phyloP scores from a whole-genome alignment of 1,284 basidiomycete genomes.

The Sparassis latifolia region DNA sequence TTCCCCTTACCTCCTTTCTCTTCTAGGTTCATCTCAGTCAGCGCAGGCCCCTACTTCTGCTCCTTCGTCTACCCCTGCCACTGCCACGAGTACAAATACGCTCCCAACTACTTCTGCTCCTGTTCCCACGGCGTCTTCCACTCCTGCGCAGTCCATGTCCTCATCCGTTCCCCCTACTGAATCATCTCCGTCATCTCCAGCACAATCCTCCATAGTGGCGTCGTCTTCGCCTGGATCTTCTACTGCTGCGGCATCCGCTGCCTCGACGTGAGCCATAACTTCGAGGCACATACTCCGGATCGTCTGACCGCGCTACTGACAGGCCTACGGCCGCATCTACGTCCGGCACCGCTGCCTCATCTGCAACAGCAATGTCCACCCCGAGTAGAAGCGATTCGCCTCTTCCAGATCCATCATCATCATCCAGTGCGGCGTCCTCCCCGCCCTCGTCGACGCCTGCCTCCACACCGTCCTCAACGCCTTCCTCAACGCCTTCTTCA shows the following conservation, averaged over 20 bases:
- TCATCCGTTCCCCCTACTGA: constrained; percentile 2
- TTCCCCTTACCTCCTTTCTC: not conserved
- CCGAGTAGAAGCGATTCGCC: too few relatives aligned
- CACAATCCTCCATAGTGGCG: not conserved
- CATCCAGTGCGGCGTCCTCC: not conserved
- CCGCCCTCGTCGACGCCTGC: not conserved
- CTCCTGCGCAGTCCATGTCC: constrained; percentile 7
- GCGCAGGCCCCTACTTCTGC: not conserved
- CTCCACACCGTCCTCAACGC: constrained; percentile 1
- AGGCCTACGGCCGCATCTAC: not conserved
- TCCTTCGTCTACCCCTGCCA: not conserved
- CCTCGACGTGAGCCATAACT: too few relatives aligned
- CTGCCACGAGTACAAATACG: constrained; percentile 3
- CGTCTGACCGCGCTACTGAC: too few relatives aligned
- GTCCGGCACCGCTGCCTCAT: not conserved
- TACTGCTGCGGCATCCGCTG: not conserved
- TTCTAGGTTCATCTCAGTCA: constrained; percentile 1
- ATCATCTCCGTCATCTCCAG: not conserved
- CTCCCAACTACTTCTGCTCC: not conserved
- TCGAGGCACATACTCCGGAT: too few relatives aligned
- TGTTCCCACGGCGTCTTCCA: constrained; percentile 3
- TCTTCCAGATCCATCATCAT: too few relatives aligned
- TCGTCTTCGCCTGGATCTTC: constrained; percentile 1
- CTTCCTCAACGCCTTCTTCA: constrained; percentile 4
- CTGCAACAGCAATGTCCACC: not conserved